Conservation (phyloP, 495 filamentous ascomycete species). For the Penicillium goetzii region DNA sequence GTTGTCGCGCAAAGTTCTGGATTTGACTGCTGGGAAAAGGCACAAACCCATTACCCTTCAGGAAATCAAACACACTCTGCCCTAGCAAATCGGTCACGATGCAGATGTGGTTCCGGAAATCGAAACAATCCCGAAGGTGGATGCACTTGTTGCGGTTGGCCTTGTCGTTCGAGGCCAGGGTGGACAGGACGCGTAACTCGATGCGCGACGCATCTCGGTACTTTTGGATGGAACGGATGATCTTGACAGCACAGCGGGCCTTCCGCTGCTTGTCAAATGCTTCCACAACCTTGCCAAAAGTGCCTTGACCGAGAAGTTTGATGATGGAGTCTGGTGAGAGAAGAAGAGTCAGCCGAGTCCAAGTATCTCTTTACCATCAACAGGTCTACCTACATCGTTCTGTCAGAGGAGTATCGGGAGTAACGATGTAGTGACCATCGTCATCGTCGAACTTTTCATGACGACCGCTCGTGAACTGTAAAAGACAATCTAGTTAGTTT, state of each 20-base stretch:
- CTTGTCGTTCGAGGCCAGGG: conserved; percentile 85
- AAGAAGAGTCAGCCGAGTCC: neutral
- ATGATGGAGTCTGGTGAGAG: conserved; percentile 74
- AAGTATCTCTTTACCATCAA: neutral
- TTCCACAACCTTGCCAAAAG: conserved; percentile 97
- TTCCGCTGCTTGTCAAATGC: conserved; percentile 76
- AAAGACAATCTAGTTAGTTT: conserved; percentile 23
- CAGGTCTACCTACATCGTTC: conserved; percentile 74
- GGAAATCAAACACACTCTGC: conserved; percentile 97
- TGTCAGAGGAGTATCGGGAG: conserved; percentile 78
- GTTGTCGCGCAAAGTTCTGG: conserved; percentile 90
- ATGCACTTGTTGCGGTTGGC: conserved; percentile 96
- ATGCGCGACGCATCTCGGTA: conserved; percentile 97
- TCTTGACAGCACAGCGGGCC: conserved; percentile 89
- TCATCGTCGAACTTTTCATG: conserved; percentile 83
- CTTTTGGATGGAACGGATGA: conserved; percentile 97
- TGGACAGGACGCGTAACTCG: conserved; percentile 89
- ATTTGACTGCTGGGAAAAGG: conserved; percentile 99
- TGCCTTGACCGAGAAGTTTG: conserved; percentile 90
- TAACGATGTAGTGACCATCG: conserved; percentile 94
- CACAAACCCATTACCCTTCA: conserved; percentile 92
- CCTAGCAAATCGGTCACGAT: conserved; percentile 97
- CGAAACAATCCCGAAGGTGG: conserved; percentile 95
- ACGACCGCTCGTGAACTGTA: conserved; percentile 47
- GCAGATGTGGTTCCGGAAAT: conserved; percentile 96